A percentile compares a stretch with the other conserved stretches of the same genome.
phyloP scores from a whole-genome alignment of 257 asterid species.

The Solanum dulcamara region DNA sequence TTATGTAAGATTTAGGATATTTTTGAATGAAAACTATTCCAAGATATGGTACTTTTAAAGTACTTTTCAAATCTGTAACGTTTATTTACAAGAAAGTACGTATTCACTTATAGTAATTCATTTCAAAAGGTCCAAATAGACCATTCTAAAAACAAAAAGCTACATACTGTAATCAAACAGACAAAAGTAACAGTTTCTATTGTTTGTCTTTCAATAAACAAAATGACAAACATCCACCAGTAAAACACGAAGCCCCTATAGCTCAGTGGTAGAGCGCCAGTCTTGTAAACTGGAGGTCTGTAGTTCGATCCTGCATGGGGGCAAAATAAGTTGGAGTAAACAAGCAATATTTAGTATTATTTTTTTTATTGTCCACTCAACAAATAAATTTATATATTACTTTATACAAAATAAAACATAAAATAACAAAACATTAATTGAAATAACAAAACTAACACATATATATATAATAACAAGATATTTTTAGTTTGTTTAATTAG shows the following conservation, averaged over 20 bases:
- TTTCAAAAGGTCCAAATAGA: background rate
- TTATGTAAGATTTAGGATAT: background rate
- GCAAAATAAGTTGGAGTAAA: too few species aligned
- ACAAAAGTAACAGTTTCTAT: fast-evolving
- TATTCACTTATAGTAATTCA: background rate
- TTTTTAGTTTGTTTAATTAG: background rate
- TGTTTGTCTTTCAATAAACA: background rate
- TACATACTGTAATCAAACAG: background rate
- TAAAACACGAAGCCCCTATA: background rate
- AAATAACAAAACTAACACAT: background rate
- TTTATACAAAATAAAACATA: too few species aligned
- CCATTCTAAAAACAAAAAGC: background rate
- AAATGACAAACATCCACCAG: background rate
- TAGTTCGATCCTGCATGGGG: background rate
- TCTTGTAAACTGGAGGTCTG: background rate
- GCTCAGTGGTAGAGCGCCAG: conserved; percentile 1
- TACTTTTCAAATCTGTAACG: background rate
- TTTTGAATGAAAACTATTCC: background rate
- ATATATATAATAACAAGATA: too few species aligned
- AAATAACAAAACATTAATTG: background rate
- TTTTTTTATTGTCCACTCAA: too few species aligned
- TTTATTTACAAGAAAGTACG: background rate
- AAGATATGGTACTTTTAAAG: background rate
- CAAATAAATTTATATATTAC: too few species aligned
- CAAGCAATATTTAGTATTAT: too few species aligned